Conservation (phyloP, 1,139 yeast genomes). For the Citeromyces siamensis region DNA sequence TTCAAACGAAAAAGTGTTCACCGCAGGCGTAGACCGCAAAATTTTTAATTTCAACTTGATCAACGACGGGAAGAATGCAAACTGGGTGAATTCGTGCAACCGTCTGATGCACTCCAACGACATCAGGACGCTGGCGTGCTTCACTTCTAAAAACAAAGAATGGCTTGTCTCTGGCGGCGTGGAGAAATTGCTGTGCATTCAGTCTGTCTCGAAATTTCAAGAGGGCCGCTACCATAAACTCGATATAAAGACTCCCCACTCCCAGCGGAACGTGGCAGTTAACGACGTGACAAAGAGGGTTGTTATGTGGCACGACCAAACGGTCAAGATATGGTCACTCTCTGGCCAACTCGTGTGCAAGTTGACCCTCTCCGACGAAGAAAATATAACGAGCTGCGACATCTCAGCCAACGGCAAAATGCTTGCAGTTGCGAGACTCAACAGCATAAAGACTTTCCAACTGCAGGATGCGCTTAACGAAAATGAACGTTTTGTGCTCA, state of each 20-base stretch:
- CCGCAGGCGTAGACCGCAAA: slow-evolving; percentile 92
- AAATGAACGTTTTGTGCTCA: slow-evolving; percentile 32
- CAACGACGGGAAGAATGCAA: too few relatives aligned
- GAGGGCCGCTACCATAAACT: too few relatives aligned
- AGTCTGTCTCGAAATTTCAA: slow-evolving; percentile 49
- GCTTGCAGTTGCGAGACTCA: slow-evolving; percentile 60
- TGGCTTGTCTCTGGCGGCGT: slow-evolving; percentile 79
- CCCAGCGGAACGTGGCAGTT: slow-evolving; percentile 28
- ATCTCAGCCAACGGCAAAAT: slow-evolving; percentile 54
- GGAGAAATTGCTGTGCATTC: slow-evolving; percentile 66
- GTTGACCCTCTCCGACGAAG: slow-evolving; percentile 62
- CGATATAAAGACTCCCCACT: slow-evolving; percentile 52
- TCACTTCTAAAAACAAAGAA: slow-evolving; percentile 57
- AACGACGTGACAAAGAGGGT: slow-evolving; percentile 38
- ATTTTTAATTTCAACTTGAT: slow-evolving; percentile 55
- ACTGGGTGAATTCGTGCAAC: slow-evolving; percentile 77
- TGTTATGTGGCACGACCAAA: slow-evolving; percentile 74
- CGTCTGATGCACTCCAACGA: slow-evolving; percentile 84
- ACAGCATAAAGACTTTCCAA: slow-evolving; percentile 57
- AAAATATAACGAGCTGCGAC: slow-evolving; percentile 63
- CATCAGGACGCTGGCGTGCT: slow-evolving; percentile 66
- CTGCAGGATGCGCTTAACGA: slow-evolving; percentile 25
- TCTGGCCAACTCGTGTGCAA: slow-evolving; percentile 40
- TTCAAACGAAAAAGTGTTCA: slow-evolving; percentile 53
- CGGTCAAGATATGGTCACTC: slow-evolving; percentile 67